Percentiles rank a stretch among this genome's conserved stretches.
phyloP scores from a whole-genome alignment of 768 basidiomycete genomes.

The Lactarius pseudohatsudake region DNA sequence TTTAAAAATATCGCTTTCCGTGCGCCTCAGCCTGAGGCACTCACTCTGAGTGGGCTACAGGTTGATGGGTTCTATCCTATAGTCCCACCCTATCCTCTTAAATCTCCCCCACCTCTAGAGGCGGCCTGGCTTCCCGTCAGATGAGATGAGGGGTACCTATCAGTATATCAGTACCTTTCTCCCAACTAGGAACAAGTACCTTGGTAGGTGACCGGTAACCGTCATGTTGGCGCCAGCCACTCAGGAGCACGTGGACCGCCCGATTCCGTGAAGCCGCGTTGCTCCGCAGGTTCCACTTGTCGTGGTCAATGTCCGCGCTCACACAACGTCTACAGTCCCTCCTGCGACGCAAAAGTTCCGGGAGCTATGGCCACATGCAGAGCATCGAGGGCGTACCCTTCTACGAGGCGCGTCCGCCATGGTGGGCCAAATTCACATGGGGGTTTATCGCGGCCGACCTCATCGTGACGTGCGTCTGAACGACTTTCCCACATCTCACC shows the following conservation, averaged over 20 bases:
- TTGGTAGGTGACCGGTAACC: too few relatives aligned
- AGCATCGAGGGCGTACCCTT: constrained; percentile 13
- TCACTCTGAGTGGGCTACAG: too few relatives aligned
- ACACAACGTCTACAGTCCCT: constrained; percentile 15
- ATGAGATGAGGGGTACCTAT: neutral
- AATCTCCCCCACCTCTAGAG: neutral
- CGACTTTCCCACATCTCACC: neutral
- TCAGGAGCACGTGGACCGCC: neutral
- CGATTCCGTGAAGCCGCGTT: neutral
- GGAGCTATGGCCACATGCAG: constrained; percentile 18
- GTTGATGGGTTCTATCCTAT: neutral
- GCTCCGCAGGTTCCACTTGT: neutral
- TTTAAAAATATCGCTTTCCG: too few relatives aligned
- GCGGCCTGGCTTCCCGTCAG: neutral
- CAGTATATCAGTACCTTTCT: neutral
- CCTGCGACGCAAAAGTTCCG: constrained; percentile 10
- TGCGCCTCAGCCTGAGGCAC: too few relatives aligned
- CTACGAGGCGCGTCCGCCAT: constrained; percentile 23
- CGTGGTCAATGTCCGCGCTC: constrained; percentile 7
- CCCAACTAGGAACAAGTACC: too few relatives aligned
- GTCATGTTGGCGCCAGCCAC: neutral
- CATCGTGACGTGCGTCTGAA: constrained; percentile 25
- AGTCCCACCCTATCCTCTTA: too few relatives aligned
- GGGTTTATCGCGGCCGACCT: constrained; percentile 28
- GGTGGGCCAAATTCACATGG: constrained; percentile 29